Percentiles rank a stretch among this genome's conserved stretches.
phyloP scores from a whole-genome alignment of 768 basidiomycete species.

The Mycena galopus region DNA sequence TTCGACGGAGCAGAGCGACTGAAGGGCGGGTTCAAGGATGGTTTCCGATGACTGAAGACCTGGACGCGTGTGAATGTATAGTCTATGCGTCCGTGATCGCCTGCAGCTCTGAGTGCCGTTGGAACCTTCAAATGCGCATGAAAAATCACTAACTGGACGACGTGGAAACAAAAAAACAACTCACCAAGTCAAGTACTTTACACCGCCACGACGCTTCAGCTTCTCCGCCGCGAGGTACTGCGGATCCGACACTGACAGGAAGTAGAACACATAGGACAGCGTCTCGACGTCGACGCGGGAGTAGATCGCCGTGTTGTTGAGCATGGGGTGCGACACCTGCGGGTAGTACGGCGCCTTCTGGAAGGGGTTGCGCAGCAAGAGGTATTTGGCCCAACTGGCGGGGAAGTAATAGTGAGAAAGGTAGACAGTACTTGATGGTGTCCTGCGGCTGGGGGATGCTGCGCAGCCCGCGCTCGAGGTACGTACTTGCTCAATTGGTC shows the following conservation, averaged over 20 bases:
- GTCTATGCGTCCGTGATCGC: constrained; percentile 99
- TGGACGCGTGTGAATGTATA: too few relatives aligned
- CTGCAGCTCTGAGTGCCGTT: constrained; percentile 96
- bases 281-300: constrained; percentile 96
- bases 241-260: constrained; percentile 95
- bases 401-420: constrained; percentile 28
- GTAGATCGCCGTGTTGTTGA: constrained; percentile 88
- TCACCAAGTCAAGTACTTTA: constrained; percentile 98
- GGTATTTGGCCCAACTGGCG: constrained; percentile 84
- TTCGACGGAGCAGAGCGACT: not conserved
- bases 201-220: constrained; percentile 98
- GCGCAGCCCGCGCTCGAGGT: constrained; percentile 89
- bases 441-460: constrained; percentile 93
- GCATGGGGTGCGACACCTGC: constrained; percentile 82
- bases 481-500: constrained; percentile 92
- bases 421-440: constrained; percentile 95
- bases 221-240: constrained; percentile 99
- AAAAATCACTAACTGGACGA: too few relatives aligned
- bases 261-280: constrained; percentile 98
- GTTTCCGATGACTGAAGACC: too few relatives aligned
- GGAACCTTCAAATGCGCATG: too few relatives aligned
- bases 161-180: too few relatives aligned
- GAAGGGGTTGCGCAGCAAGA: constrained; percentile 92
- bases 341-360: constrained; percentile 94
- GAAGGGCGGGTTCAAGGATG: too few relatives aligned